Evolutionary conservation across 257 asterid species (phyloP).

Genomic region (Rauvolfia tetraphylla): DNA sequence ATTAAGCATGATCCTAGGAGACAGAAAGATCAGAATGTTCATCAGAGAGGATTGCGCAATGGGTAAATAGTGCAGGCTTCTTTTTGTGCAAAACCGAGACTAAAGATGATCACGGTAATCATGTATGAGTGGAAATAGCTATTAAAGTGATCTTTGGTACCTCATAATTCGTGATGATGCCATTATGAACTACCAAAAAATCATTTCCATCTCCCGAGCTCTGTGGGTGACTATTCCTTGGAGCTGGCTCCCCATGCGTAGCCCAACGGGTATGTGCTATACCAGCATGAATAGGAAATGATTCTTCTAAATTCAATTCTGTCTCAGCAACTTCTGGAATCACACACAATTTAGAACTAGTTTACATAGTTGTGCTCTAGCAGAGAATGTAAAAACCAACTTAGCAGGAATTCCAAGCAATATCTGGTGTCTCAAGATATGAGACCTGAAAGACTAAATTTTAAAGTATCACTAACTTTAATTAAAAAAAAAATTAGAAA

Average conservation of each 20-base stretch:
- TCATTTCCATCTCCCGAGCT: constrained; percentile 74
- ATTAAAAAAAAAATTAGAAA: background rate
- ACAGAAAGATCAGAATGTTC: background rate
- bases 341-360: constrained; percentile 20
- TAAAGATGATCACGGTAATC: background rate
- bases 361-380: background rate
- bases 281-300: constrained; percentile 83
- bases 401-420: background rate
- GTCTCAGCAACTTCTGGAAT: constrained; percentile 74
- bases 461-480: background rate
- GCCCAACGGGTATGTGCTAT: constrained; percentile 99
- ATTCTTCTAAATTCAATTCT: constrained; percentile 75
- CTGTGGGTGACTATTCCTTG: constrained; percentile 96
- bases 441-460: background rate
- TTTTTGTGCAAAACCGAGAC: background rate
- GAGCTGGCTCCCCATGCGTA: constrained; percentile 98
- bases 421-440: background rate
- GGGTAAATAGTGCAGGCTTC: background rate
- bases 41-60: background rate
- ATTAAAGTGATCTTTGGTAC: constrained; percentile 27
- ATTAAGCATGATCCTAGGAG: background rate
- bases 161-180: constrained; percentile 94
- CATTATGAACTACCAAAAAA: constrained; percentile 93
- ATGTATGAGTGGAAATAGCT: background rate
- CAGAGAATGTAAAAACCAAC: background rate